Base-by-base conservation (phyloP, 2,329 filamentous ascomycete species). In the Neofusicoccum kwambonambiense region DNA sequence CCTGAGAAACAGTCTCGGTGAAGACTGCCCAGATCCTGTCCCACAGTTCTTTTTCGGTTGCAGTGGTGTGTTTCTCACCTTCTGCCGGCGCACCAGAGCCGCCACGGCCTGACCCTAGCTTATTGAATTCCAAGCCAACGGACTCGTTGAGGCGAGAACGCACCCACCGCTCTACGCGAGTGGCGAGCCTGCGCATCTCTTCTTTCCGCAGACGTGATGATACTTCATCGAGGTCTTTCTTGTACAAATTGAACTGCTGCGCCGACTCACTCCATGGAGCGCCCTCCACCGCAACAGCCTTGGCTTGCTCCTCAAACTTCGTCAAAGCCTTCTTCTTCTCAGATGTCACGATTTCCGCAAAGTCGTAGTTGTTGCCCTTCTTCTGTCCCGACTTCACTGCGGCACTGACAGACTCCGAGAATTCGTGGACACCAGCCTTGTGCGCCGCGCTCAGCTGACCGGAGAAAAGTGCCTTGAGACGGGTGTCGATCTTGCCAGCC, bases 11-110 rank as follows among this genome's bases (percentile, higher is more conserved):
- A 8, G 93, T 91, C 12, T 87, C 86, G 6, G 87, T 89, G 73
- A 99, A 99, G 41, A 92, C 86, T 37, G 79, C 86, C 95, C 95
- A 99, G 72, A 99, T 90, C 44, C 94, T 89, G 75, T 99, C 95
- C 95, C 96, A 99, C 15, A 99, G 87, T 64, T 93, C 90, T 75
- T 91, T 93, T 77, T 98, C 94, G 0, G 85, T 81, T 0, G 83
- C 73, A 1, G 90, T 73, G 22, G 22, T 44, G 22, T 65, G 88
- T 77, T 90, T 92, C 65, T 92, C 89, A 1, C 89, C 91, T 4
- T 84, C 83, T 72, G 93, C 92, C 0, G 93, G 90, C 0, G 92
- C 92, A 62, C 91, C 92, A 58, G 87, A 87, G 7, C 93, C 93
- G 62, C 87, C 92, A 72, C 93, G 87, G 13, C 93, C 93, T 41